Base-by-base conservation (phyloP, 345 rosid species). In the Euclidium syriacum region DNA sequence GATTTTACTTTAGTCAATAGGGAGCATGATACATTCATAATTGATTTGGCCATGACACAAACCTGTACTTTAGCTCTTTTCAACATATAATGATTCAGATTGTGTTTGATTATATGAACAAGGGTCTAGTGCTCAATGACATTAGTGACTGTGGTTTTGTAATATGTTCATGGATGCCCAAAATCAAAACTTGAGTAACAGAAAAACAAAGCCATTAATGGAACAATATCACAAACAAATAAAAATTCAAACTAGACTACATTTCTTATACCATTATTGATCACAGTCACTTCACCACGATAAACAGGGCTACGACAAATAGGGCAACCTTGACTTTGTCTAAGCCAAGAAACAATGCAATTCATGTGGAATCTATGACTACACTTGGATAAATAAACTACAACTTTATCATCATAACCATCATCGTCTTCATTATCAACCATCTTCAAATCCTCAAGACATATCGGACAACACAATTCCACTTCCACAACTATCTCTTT, bases 391-490 rank as follows among this genome's bases (percentile, higher is more conserved):
- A 39, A 56, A 56, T 25, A 38, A 24, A 39, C 23, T 34, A 56
- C 47, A 1, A 39, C 48, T 24, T 39, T 40, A 24, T 10, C 36
- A 26, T 17, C n/a, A n/a, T n/a, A n/a, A n/a, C n/a, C 41, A 33
- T 19, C 49, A 20, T 22, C 47, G 10, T 42, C 4, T 17, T 18
- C n/a, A n/a, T n/a, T 1, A 26, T 48, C 20, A 54, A 32, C 58
- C 41, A 35, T 36, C 9, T 54, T 54, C 46, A 54, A 54, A 54
- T 54, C 60, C 30, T 35, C 60, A 14, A 54, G 60, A 35, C 60
- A 54, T n/a, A 35, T 54, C 8, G 60, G 60, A 55, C 60, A 55
- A 55, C 46, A 36, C 15, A 55, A 36, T 2, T 55, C 60, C n/a
- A 55, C 46, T 4, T 55, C 60, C 33, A 55, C 22, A 36, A 55